A percentile compares a stretch with the other conserved stretches of the same genome.
phyloP scores from a whole-genome alignment of 2,329 filamentous ascomycete species.

The Penicillium sp. region DNA sequence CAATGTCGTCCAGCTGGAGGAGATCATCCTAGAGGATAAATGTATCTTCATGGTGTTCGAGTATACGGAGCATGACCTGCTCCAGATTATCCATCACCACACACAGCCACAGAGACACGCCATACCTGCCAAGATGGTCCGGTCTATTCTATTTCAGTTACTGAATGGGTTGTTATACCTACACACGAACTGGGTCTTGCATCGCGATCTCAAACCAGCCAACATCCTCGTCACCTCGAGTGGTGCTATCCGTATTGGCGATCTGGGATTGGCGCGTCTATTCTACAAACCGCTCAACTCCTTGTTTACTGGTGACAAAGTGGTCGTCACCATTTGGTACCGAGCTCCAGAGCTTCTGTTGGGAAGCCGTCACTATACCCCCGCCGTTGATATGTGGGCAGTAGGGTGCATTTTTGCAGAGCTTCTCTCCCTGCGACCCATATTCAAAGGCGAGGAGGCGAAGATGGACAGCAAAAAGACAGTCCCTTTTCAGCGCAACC shows the following conservation, averaged over 20 bases:
- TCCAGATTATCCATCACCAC: conserved; percentile 98
- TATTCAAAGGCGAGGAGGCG: conserved; percentile 97
- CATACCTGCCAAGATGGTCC: conserved; percentile 82
- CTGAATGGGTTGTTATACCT: conserved; percentile 92
- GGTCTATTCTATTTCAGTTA: conserved; percentile 92
- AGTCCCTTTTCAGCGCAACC: conserved; percentile 92
- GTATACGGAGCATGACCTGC: conserved; percentile 92
- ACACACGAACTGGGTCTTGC: conserved; percentile 93
- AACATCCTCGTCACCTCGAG: conserved; percentile 96
- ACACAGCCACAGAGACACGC: conserved; percentile 81
- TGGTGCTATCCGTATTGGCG: conserved; percentile 90
- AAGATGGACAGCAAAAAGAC: conserved; percentile 99
- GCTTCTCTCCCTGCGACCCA: conserved; percentile 79
- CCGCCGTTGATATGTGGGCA: conserved; percentile 95
- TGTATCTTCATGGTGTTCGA: conserved; percentile 99
- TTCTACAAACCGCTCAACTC: conserved; percentile 93
- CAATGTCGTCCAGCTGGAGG: conserved; percentile 84
- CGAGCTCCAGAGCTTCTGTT: conserved; percentile 89
- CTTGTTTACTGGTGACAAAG: conserved; percentile 90
- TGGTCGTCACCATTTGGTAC: conserved; percentile 99
- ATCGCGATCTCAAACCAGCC: conserved; percentile 92
- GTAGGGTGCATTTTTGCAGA: conserved; percentile 98
- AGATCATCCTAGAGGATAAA: conserved; percentile 97
- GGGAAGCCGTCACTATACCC: conserved; percentile 91
- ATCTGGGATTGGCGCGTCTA: conserved; percentile 82